Evolutionary conservation across 306 rosid genomes (phyloP), one percentile per base, ranked within the genome.

Genomic region (Acacia confusa): DNA sequence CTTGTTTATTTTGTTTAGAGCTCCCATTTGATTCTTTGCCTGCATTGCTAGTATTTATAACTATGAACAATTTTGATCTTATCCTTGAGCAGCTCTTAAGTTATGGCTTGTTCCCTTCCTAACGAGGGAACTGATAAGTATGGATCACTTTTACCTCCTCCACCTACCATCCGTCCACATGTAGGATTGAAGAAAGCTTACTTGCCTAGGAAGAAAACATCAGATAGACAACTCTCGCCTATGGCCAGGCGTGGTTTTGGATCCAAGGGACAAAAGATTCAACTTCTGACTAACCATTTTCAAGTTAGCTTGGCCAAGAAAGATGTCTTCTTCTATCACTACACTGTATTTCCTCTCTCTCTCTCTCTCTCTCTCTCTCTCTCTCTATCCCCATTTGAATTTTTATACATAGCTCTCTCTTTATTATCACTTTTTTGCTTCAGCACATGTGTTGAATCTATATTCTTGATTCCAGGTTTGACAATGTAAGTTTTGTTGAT

Each of bases 321-420:
- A 11, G 79, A 78, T 44, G 88, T 71, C 3, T 70, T 14, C 89
- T 87, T 87, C 69, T 89, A 64, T 61, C 89, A 85, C 5, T 89
- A 87, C 9, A 87, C 77, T 71, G 88, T 81, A 82, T 47, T 7
- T 6, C 40, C 30, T 10, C 44, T 13, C 52, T 30, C 43, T 2
- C 11, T 3, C n/a, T n/a, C n/a, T n/a, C n/a, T n/a, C n/a, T n/a
- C n/a, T n/a, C n/a, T n/a, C n/a, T n/a, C 30, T 10, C 44, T 13
- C 52, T 30, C 43, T 2, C 11, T 3, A 4, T 5, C 57, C 55
- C 36, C 58, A 52, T 52, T 19, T 52, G 58, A 52, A 36, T 36
- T 36, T 36, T 13, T 55, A 36, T 36, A 36, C 1, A 36, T 7
- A 6, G 40, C 40, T 6, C 8, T 36, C 40, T 36, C 8, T 36